Percentiles rank a stretch among this genome's conserved stretches.
These are phyloP conservation scores for Lobosporangium transversale DNA, from an alignment of 192 early-diverging fungal genomes.

Conservation along the genomic window DNA sequence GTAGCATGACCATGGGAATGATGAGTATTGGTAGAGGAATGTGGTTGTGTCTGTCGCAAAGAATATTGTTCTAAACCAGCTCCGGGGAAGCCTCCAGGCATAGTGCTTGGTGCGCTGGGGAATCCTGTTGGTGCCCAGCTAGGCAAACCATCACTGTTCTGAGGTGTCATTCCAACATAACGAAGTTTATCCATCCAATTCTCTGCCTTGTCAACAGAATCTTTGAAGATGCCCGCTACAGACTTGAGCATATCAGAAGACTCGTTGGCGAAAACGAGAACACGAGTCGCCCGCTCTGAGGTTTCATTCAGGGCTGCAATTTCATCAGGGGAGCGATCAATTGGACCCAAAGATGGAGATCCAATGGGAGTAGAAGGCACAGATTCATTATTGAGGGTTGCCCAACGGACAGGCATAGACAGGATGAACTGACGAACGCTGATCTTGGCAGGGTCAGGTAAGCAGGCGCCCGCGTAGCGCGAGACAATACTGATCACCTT, in stretches of 20 bases:
- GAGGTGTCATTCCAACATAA: slow-evolving; percentile 47
- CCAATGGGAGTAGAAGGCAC: slow-evolving; percentile 53
- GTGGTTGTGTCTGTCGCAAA: slow-evolving; percentile 30
- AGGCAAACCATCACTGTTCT: slow-evolving; percentile 43
- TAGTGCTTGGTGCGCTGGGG: slow-evolving; percentile 22
- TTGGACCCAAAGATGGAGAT: slow-evolving; percentile 51
- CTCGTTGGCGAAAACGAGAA: slow-evolving; percentile 77
- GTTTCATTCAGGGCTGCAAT: slow-evolving; percentile 40
- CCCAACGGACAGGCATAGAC: slow-evolving; percentile 83
- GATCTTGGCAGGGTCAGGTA: slow-evolving; percentile 83
- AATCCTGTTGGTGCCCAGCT: slow-evolving; percentile 55
- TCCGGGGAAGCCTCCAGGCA: slow-evolving; percentile 48
- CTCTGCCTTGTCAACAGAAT: slow-evolving; percentile 76
- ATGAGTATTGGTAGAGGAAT: slow-evolving; percentile 16
- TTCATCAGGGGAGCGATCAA: slow-evolving; percentile 35
- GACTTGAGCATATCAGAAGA: slow-evolving; percentile 73
- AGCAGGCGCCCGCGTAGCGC: slow-evolving; percentile 83
- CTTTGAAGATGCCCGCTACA: slow-evolving; percentile 71
- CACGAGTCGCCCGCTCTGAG: slow-evolving; percentile 67
- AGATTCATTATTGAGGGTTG: slow-evolving; percentile 56
- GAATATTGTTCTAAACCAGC: slow-evolving; percentile 49
- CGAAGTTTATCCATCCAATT: slow-evolving; percentile 63
- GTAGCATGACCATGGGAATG: slow-evolving; percentile 17
- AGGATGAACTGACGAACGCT: slow-evolving; percentile 88
- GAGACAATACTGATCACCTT: slow-evolving; percentile 89